Percentiles rank a stretch among this genome's conserved stretches.
Evolutionary conservation across 768 basidiomycete species (phyloP).

Genomic region (Hericium rajendrae): DNA sequence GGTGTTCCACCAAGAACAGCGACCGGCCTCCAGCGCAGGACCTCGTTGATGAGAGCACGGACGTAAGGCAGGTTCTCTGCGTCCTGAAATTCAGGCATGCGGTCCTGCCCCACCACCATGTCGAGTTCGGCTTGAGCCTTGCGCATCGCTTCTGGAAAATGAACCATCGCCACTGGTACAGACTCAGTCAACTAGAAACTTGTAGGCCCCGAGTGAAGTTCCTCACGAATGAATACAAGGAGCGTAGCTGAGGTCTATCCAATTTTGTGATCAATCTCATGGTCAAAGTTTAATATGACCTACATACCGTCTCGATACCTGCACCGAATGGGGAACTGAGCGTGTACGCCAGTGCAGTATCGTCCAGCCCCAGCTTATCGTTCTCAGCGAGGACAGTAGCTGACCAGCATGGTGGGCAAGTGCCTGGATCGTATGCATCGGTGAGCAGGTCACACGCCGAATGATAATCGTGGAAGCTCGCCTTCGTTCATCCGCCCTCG

Average conservation of each 20-base stretch:
- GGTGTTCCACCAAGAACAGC: conserved; percentile 4
- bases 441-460: conserved; percentile 26
- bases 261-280: neutral
- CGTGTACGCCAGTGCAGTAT: conserved; percentile 35
- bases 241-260: conserved; percentile 26
- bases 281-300: too few relatives aligned
- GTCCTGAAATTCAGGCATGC: conserved; percentile 8
- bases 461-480: conserved; percentile 18
- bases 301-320: conserved; percentile 34
- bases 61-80: conserved; percentile 10
- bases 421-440: conserved; percentile 14
- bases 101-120: neutral
- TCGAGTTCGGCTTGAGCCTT: conserved; percentile 11
- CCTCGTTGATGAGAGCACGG: conserved; percentile 10
- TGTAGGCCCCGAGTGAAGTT: neutral
- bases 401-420: conserved; percentile 30
- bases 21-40: neutral
- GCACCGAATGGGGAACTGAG: conserved; percentile 39
- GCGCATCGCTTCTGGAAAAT: conserved; percentile 17
- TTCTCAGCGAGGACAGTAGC: conserved; percentile 27
- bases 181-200: neutral
- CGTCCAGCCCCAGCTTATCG: conserved; percentile 29
- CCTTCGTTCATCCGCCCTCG: conserved; percentile 31
- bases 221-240: conserved; percentile 25
- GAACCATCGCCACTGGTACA: conserved; percentile 19